Base-by-base conservation (phyloP, 257 asterid genomes). In the Lantana camara region DNA sequence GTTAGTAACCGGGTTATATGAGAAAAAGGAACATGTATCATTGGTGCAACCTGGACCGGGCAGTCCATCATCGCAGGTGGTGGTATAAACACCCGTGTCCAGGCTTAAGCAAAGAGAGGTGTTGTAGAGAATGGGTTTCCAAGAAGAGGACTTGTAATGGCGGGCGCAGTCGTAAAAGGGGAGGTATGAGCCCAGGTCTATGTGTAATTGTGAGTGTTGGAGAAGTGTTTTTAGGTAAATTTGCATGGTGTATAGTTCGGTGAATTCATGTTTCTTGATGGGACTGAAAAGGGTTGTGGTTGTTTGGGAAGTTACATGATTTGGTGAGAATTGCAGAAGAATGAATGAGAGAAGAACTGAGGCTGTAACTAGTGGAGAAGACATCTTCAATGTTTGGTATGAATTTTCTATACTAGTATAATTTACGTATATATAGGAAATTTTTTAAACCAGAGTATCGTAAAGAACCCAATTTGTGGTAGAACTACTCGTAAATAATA, bases 171-270 rank as follows among this genome's bases (percentile, higher is more conserved):
- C 57, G 56, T 69, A 52, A 15, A 11, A 27, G 4, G 68, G 41
- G 30, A 60, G 37, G 63, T 49, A 60, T 0, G 68, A 60, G 22
- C 68, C 74, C 5, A 69, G 44, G 56, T 69, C 75, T 5, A 75
- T 23, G 62, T 75, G 70, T 30, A 75, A 30, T 10, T 66, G 13
- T 17, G 73, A 52, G 34, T 70, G 73, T 41, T 65, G 73, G 4
- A 75, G 68, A 52, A 67, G 73, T 47, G 77, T 75, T 56, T 75
- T 66, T 2, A 70, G 54, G 77, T 75, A 70, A 41, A 75, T 55
- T 40, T 27, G 53, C 63, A 75, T 60, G 63, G 71, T 44, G 44
- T 65, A 70, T 30, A 75, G 2, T 44, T 66, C 54, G 34, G 76
- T 59, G 12, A 44, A n/a, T 22, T 52, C 73, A 65, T 75, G 70